These are phyloP conservation scores for Amoebophrya sp. DNA, from an alignment of 169 alveolate genomes.

Conservation along the genomic window DNA sequence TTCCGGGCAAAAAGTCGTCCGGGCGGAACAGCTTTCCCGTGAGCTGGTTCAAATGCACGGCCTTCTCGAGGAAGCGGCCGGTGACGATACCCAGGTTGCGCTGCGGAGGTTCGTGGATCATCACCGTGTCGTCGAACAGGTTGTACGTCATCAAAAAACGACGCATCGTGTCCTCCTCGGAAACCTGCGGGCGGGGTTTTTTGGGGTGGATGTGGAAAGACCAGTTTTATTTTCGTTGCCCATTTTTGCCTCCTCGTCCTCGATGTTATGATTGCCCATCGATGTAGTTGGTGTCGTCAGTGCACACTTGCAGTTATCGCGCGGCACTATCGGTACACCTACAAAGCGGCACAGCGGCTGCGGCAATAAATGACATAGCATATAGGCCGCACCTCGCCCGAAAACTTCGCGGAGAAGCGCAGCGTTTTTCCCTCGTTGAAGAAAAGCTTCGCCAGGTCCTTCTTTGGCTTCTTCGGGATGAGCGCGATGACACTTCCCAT, in stretches of 20 bases:
- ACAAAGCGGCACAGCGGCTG: no score
- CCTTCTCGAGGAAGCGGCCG: slow-evolving; percentile 24
- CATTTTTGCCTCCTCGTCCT: no score
- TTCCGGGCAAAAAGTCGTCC: slow-evolving; percentile 17
- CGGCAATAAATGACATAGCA: no score
- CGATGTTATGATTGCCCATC: no score
- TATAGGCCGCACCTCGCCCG: slow-evolving; percentile 13
- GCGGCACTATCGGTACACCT: no score
- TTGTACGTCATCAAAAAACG: slow-evolving; percentile 19
- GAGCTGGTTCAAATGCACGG: slow-evolving; percentile 16
- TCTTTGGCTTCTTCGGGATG: slow-evolving; percentile 21
- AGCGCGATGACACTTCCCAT: slow-evolving; percentile 14
- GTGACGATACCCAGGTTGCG: slow-evolving; percentile 20
- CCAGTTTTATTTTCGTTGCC: no score
- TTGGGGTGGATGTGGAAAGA: no score
- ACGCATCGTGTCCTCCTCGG: neutral
- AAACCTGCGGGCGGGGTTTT: neutral
- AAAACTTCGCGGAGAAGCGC: slow-evolving; percentile 18
- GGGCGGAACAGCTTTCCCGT: slow-evolving; percentile 5
- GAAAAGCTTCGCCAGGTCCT: slow-evolving; percentile 24
- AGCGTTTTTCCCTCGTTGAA: slow-evolving; percentile 21
- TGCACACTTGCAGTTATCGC: no score
- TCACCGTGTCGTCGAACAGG: slow-evolving; percentile 21
- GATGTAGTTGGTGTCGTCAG: no score
- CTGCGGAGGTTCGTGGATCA: slow-evolving; percentile 15